phyloP scores from a whole-genome alignment of 441 rosid species.

The Erodium texanum region DNA sequence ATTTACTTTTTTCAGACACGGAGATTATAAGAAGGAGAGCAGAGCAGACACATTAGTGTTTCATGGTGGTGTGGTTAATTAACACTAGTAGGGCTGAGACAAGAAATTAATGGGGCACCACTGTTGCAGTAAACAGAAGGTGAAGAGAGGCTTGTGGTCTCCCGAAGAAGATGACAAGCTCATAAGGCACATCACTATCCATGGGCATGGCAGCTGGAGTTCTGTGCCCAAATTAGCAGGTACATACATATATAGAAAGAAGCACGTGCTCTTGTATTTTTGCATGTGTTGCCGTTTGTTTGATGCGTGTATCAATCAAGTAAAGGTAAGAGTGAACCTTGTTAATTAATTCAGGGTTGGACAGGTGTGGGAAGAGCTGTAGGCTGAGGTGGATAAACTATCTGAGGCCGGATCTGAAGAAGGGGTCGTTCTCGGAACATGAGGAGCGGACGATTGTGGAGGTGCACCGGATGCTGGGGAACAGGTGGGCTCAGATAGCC shows the following conservation, averaged over 20 bases:
- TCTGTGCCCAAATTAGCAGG: slow-evolving; percentile 22
- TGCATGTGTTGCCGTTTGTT: too few species aligned
- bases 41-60: too few species aligned
- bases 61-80: too few species aligned
- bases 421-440: slow-evolving; percentile 37
- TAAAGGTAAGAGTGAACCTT: too few species aligned
- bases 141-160: slow-evolving; percentile 22
- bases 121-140: slow-evolving; percentile 26
- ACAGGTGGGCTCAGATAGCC: slow-evolving; percentile 56
- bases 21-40: too few species aligned
- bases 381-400: slow-evolving; percentile 57
- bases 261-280: too few species aligned
- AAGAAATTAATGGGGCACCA: slow-evolving; percentile 16
- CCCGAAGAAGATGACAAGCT: slow-evolving; percentile 14
- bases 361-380: slow-evolving; percentile 54
- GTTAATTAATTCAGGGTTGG: slow-evolving; percentile 12
- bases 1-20: too few species aligned
- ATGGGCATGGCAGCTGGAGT: slow-evolving; percentile 25
- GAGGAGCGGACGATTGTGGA: slow-evolving; percentile 46
- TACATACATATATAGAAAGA: neutral
- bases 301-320: too few species aligned
- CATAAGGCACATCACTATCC: slow-evolving; percentile 16
- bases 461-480: slow-evolving; percentile 42
- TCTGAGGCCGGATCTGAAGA: slow-evolving; percentile 46
- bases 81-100: too few species aligned